Evolutionary conservation across 1,284 basidiomycete genomes (phyloP).

Genomic region (Cryptococcus sp.): DNA sequence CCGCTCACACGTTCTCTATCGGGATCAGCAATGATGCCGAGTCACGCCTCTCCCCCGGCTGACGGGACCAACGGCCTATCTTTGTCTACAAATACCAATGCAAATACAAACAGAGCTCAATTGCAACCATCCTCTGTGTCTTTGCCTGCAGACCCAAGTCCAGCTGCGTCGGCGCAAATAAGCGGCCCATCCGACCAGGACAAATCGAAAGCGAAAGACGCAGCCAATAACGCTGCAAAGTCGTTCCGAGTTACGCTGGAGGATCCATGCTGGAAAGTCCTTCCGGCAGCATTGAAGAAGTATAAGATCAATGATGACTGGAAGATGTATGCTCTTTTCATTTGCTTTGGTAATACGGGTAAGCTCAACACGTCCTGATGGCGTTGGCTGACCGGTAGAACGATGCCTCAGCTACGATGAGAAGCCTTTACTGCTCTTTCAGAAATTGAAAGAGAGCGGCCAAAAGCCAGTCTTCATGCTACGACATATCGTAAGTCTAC

Average conservation of each 20-base stretch:
- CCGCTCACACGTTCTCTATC: slow-evolving; percentile 16
- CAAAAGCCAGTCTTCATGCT: slow-evolving; percentile 99
- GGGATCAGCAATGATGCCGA: slow-evolving; percentile 6
- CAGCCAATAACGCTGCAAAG: slow-evolving; percentile 46
- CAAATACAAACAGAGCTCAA: no score
- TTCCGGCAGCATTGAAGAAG: slow-evolving; percentile 96
- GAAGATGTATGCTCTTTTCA: slow-evolving; percentile 98
- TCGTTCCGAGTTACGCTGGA: slow-evolving; percentile 67
- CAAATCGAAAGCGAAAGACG: slow-evolving; percentile 32
- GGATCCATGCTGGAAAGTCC: slow-evolving; percentile 95
- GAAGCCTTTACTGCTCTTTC: slow-evolving; percentile 92
- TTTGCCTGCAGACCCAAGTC: no score
- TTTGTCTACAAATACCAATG: no score
- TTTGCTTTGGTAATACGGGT: slow-evolving; percentile 91
- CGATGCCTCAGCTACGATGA: slow-evolving; percentile 97
- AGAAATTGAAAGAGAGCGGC: slow-evolving; percentile 93
- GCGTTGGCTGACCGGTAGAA: slow-evolving; percentile 53
- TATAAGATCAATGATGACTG: slow-evolving; percentile 99
- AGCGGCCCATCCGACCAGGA: slow-evolving; percentile 12
- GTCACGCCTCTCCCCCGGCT: slow-evolving; percentile 10
- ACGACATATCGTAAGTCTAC: slow-evolving; percentile 73
- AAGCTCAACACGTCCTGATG: slow-evolving; percentile 26
- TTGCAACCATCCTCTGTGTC: no score
- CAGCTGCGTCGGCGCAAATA: background rate
- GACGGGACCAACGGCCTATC: no score